A percentile compares a stretch with the other conserved stretches of the same genome.
Conservation (phyloP, 2,329 filamentous ascomycete species). For the Colletotrichum destructivum region DNA sequence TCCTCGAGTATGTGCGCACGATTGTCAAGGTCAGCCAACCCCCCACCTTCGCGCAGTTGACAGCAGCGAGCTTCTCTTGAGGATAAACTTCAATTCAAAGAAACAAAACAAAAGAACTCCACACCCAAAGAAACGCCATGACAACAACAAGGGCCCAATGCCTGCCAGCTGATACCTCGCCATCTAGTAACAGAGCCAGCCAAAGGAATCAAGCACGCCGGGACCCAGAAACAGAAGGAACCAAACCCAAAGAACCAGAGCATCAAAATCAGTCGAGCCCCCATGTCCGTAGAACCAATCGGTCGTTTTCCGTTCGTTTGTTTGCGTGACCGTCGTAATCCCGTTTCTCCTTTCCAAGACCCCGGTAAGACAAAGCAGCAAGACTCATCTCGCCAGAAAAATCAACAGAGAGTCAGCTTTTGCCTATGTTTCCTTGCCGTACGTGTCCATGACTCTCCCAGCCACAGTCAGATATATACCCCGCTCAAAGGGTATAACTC, state of each 20-base stretch:
- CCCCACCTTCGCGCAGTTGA: neutral
- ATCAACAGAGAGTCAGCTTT: constrained; percentile 4
- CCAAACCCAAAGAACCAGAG: constrained; percentile 7
- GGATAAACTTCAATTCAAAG: neutral
- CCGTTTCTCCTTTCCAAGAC: constrained; percentile 14
- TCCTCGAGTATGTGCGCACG: too few species aligned
- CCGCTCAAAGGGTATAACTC: constrained; percentile 43
- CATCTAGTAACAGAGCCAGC: constrained; percentile 36
- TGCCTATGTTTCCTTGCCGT: constrained; percentile 19
- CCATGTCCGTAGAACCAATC: constrained; percentile 21
- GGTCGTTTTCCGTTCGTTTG: constrained; percentile 28
- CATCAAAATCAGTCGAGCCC: constrained; percentile 26
- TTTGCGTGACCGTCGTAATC: constrained; percentile 17
- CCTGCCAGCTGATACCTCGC: constrained; percentile 26
- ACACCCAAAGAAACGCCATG: constrained; percentile 23
- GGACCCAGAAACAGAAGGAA: neutral
- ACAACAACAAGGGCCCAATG: neutral
- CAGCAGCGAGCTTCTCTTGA: constrained; percentile 2
- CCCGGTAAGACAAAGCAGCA: neutral
- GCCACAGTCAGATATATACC: constrained; percentile 13
- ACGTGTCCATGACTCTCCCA: constrained; percentile 6
- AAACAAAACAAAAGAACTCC: neutral
- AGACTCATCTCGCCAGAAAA: neutral
- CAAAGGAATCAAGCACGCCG: constrained; percentile 1
- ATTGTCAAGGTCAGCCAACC: neutral